These are phyloP conservation scores for Boletus rex-veris DNA, from an alignment of 768 basidiomycete genomes.

Conservation along the genomic window DNA sequence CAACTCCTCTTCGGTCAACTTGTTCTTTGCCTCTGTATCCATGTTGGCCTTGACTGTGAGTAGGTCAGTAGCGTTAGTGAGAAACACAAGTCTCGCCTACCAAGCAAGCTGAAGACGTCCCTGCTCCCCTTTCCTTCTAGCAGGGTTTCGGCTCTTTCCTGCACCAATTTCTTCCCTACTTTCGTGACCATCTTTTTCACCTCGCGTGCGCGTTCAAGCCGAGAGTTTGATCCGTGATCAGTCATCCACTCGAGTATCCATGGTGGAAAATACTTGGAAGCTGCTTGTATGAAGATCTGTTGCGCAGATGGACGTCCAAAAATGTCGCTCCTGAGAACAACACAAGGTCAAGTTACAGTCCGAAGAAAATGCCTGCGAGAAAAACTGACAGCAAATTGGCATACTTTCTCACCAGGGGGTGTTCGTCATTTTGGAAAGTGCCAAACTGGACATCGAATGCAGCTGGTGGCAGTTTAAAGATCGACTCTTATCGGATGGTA, in stretches of 20 bases:
- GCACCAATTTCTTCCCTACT: conserved; percentile 16
- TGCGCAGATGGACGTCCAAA: conserved; percentile 16
- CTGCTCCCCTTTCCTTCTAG: conserved; percentile 12
- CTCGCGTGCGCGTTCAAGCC: conserved; percentile 18
- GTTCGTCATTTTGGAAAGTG: conserved; percentile 5
- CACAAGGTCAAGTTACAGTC: background rate
- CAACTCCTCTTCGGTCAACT: conserved; percentile 17
- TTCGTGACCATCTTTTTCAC: background rate
- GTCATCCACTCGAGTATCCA: conserved; percentile 33
- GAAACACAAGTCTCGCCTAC: conserved; percentile 19
- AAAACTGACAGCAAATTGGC: conserved; percentile 12
- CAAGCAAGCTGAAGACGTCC: conserved; percentile 35
- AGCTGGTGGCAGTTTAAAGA: conserved; percentile 21
- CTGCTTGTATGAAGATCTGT: conserved; percentile 16
- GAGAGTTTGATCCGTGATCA: conserved; percentile 23
- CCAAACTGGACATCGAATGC: conserved; percentile 51
- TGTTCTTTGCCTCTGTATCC: conserved; percentile 24
- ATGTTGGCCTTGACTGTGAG: conserved; percentile 28
- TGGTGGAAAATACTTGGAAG: conserved; percentile 13
- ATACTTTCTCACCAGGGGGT: conserved; percentile 11
- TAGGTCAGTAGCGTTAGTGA: background rate
- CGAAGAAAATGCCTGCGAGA: conserved; percentile 1
- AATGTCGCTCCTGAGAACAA: conserved; percentile 21
- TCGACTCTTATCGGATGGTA: background rate
- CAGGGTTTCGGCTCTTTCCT: conserved; percentile 14